Conservation (phyloP, 306 rosid species). For the Citrullus colocynthis region DNA sequence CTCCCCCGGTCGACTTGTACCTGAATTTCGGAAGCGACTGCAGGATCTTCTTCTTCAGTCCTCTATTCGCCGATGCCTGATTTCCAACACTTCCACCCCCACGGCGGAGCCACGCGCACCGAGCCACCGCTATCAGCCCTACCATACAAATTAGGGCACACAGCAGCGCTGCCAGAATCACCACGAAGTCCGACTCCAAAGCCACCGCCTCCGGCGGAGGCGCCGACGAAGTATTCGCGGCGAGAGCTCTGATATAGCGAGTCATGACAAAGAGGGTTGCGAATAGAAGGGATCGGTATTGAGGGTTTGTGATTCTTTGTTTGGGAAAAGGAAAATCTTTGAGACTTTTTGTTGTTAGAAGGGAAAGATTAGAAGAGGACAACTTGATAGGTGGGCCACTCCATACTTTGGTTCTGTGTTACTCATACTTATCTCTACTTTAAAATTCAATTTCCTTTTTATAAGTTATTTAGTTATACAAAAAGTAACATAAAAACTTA, state of each 20-base stretch:
- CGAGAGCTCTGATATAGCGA: background rate
- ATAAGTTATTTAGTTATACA: too few species aligned
- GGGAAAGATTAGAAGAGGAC: background rate
- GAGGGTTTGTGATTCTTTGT: background rate
- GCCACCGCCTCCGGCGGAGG: background rate
- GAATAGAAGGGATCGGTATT: background rate
- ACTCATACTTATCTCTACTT: background rate
- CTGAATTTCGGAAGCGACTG: conserved; percentile 57
- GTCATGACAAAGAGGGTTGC: background rate
- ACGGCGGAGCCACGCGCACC: conserved; percentile 79
- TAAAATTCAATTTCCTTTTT: too few species aligned
- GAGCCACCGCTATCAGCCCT: conserved; percentile 62
- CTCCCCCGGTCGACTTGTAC: conserved; percentile 13
- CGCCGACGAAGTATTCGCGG: background rate
- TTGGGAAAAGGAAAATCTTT: background rate
- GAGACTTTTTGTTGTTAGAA: background rate
- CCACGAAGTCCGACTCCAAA: conserved; percentile 41
- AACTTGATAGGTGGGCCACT: background rate
- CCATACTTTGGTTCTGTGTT: background rate
- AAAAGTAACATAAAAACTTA: too few species aligned
- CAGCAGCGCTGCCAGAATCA: conserved; percentile 56
- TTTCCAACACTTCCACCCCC: background rate
- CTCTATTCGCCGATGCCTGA: conserved; percentile 44
- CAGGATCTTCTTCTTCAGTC: conserved; percentile 64
- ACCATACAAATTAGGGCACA: conserved; percentile 74